Evolutionary conservation across 1,284 basidiomycete genomes (phyloP), one percentile per base, ranked within the genome.

Genomic region (Pseudozyma hubeiensis): DNA sequence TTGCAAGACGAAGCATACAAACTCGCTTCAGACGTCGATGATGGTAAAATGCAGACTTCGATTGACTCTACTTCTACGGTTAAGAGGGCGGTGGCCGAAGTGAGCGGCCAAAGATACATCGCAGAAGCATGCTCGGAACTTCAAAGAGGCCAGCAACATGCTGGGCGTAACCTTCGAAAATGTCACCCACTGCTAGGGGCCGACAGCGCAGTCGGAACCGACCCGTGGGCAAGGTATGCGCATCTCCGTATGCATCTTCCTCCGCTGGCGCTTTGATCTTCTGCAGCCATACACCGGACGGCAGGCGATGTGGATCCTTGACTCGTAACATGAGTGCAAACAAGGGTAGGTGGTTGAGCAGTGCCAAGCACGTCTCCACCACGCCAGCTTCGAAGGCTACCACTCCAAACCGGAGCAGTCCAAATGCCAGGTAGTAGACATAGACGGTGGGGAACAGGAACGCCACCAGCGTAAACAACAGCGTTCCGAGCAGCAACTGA

Each of bases 361-460:
- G 87, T 5, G 90, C 87, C 13, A 57, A 14, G 33, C 53, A 53
- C 10, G 74, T 67, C 53, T 70, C 57, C 2, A 71, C 40, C 39
- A 78, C 34, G 13, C 40, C 50, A 48, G 57, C 64, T 53, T 58
- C 53, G 52, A 64, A 52, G 17, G 40, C 53, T 17, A 75, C 57
- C 11, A 69, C 29, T 9, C 46, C 63, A 30, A 60, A 40, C 79
- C 90, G 83, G 61, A 94, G 92, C 59, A 89, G 68, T 3, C 91
- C 91, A 74, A 97, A 96, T 0, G 94, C 86, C 0, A 89, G 85
- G 74, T 95, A 94, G 83, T 96, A 99, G 0, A 90, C 91, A 30
- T 92, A 81, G 3, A 96, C 89, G 0, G 97, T 98, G 1, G 97
- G 96, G 60, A 93, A 91, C 5, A 98, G 87, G 84, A 99, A 97